These are phyloP conservation scores for Phycomyces nitens DNA, from an alignment of 192 early-diverging fungal species.

Conservation along the genomic window DNA sequence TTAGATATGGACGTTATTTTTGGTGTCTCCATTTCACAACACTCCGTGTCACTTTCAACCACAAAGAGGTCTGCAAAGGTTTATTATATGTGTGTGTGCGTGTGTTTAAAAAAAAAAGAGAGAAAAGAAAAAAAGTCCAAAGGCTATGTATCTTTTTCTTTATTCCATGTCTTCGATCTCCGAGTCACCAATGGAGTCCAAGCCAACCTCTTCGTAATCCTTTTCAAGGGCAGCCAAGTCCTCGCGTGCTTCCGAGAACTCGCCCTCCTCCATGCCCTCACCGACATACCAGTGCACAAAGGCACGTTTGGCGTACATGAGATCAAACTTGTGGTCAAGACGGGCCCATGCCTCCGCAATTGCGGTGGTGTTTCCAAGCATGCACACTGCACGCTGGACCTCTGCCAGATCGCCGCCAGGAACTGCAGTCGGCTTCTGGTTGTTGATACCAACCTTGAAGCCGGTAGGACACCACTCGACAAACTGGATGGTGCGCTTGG, in stretches of 20 bases:
- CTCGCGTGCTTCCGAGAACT: slow-evolving; percentile 99
- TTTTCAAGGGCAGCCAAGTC: slow-evolving; percentile 99
- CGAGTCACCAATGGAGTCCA: slow-evolving; percentile 85
- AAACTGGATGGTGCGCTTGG: slow-evolving; percentile 94
- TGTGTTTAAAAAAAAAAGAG: no score
- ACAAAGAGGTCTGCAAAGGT: no score
- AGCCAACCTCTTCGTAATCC: slow-evolving; percentile 99
- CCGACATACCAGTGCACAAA: slow-evolving; percentile 99
- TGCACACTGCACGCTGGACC: slow-evolving; percentile 91
- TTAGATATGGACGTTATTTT: no score
- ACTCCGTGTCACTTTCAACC: no score
- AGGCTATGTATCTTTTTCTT: no score
- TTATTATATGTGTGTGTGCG: no score
- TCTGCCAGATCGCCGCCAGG: slow-evolving; percentile 91
- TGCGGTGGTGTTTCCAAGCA: slow-evolving; percentile 98
- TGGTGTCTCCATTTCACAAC: no score
- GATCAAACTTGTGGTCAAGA: slow-evolving; percentile 98
- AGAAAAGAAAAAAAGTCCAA: no score
- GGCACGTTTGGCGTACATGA: slow-evolving; percentile 99
- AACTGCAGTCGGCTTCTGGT: slow-evolving; percentile 84
- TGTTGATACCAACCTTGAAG: slow-evolving; percentile 99
- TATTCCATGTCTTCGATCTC: slow-evolving; percentile 50
- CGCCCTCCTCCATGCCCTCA: slow-evolving; percentile 99
- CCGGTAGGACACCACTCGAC: slow-evolving; percentile 99
- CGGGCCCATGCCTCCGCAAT: slow-evolving; percentile 99